phyloP scores from a whole-genome alignment of 1,284 basidiomycete species.

The Trichosporon sp. region DNA sequence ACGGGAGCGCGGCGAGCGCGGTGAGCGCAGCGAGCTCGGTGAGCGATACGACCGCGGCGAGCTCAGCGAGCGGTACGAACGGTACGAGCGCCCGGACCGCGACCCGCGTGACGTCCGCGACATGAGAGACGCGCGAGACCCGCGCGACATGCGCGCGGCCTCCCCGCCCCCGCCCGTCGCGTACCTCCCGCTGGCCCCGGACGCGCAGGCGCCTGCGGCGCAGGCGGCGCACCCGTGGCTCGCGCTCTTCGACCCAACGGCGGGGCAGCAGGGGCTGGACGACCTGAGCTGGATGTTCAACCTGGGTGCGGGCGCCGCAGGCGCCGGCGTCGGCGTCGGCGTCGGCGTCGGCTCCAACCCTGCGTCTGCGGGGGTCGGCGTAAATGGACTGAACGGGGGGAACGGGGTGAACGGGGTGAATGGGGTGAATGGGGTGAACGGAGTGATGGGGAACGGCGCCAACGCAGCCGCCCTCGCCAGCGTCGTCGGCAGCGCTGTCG shows the following conservation, averaged over 20 bases:
- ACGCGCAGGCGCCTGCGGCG: background rate
- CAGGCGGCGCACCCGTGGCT: background rate
- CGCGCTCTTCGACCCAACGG: constrained; percentile 2
- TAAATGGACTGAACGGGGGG: no score
- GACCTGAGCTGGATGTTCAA: background rate
- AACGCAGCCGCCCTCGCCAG: no score
- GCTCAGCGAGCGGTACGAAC: background rate
- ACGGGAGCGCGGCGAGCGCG: background rate
- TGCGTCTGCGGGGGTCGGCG: no score
- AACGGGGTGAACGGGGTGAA: background rate
- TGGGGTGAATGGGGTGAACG: no score
- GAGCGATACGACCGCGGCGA: background rate
- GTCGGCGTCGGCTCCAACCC: background rate
- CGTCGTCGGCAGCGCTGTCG: no score
- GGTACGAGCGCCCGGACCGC: background rate
- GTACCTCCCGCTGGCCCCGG: background rate
- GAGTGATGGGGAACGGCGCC: no score
- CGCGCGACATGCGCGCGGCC: background rate
- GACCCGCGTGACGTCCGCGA: background rate
- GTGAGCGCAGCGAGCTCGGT: background rate
- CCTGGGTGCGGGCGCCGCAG: background rate
- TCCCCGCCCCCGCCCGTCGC: background rate
- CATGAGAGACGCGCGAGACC: background rate
- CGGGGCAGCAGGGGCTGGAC: background rate
- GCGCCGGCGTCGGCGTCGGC: background rate